phyloP scores from a whole-genome alignment of 129 eudicot species.

The Mikania micrantha region DNA sequence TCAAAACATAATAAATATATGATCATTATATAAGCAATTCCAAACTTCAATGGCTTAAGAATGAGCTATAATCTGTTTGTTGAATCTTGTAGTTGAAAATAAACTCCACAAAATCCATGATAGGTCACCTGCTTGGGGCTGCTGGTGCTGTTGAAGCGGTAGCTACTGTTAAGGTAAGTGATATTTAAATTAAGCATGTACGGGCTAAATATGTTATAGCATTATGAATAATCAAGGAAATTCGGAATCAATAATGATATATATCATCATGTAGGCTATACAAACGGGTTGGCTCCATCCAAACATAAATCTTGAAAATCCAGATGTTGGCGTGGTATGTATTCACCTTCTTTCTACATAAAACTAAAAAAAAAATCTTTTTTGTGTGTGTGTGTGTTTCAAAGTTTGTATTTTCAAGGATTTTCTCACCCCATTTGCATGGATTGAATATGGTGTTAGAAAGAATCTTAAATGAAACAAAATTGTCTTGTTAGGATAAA shows the following conservation, averaged over 20 bases:
- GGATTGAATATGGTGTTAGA: not conserved
- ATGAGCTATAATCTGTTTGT: not conserved
- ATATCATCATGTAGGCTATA: slow-evolving; percentile 45
- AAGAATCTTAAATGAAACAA: not conserved
- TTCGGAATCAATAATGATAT: not conserved
- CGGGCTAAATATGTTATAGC: not conserved
- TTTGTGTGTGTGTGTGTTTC: too few species aligned
- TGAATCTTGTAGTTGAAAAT: slow-evolving; percentile 31
- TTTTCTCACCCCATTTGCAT: not conserved
- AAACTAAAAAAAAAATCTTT: too few species aligned
- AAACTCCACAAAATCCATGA: slow-evolving; percentile 50
- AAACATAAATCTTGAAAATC: slow-evolving; percentile 61
- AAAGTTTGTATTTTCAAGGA: too few species aligned
- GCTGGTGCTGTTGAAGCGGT: slow-evolving; percentile 59
- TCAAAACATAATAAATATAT: not conserved
- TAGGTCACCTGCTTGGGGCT: slow-evolving; percentile 49
- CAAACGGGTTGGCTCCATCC: slow-evolving; percentile 76
- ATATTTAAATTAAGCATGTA: not conserved
- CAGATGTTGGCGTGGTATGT: slow-evolving; percentile 67
- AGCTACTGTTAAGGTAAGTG: slow-evolving; percentile 42
- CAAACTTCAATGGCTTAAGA: not conserved
- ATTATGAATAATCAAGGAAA: not conserved
- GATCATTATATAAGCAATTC: not conserved
- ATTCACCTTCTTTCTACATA: not conserved
- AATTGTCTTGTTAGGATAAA: slow-evolving; percentile 33